Evolutionary conservation across 331 rosid genomes (phyloP).

Genomic region (Erythrophleum ivorense): DNA sequence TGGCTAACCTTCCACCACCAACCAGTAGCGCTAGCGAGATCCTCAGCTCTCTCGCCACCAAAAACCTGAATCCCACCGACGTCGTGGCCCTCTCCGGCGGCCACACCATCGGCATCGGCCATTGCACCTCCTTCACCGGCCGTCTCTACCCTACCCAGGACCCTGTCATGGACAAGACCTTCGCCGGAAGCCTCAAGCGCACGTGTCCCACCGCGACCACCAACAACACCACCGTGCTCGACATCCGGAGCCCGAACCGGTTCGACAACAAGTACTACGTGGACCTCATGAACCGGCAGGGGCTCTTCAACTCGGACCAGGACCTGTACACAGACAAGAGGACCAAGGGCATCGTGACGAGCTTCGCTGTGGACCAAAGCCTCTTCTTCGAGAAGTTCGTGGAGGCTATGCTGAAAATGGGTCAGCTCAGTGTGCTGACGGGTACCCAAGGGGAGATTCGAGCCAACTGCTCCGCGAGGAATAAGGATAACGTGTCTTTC

Average conservation of each 20-base stretch:
- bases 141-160: constrained; percentile 69
- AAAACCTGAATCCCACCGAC: constrained; percentile 63
- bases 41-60: constrained; percentile 45
- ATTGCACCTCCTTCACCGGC: constrained; percentile 51
- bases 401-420: constrained; percentile 65
- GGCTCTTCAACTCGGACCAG: constrained; percentile 69
- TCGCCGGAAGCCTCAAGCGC: constrained; percentile 50
- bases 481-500: constrained; percentile 34
- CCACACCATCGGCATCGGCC: constrained; percentile 72
- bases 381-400: constrained; percentile 63
- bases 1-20: constrained; percentile 54
- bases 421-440: constrained; percentile 64
- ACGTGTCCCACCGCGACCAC: constrained; percentile 38
- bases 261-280: constrained; percentile 74
- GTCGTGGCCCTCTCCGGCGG: constrained; percentile 72
- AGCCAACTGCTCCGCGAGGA: constrained; percentile 64
- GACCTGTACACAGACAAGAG: constrained; percentile 57
- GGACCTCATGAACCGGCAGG: constrained; percentile 70
- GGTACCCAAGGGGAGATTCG: constrained; percentile 38
- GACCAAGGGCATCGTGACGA: constrained; percentile 57
- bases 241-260: constrained; percentile 58
- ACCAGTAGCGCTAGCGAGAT: constrained; percentile 42
- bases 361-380: constrained; percentile 58
- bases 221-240: constrained; percentile 53
- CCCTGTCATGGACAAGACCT: constrained; percentile 61